Evolutionary conservation across 2,329 filamentous ascomycete genomes (phyloP).

Genomic region (Xylariaceae sp.): DNA sequence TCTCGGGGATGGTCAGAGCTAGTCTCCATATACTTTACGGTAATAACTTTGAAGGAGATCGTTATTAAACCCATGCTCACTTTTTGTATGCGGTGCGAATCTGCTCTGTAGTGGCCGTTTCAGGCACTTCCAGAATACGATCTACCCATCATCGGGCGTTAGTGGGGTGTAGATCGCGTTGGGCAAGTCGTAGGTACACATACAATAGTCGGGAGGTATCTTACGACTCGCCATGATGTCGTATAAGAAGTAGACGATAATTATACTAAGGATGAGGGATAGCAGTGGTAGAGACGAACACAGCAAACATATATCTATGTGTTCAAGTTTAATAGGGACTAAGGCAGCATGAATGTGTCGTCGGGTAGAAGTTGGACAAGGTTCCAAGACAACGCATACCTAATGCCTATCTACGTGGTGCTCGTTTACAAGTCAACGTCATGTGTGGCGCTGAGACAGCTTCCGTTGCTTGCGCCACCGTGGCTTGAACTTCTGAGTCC

Average conservation of each 20-base stretch:
- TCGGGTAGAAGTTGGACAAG: no score
- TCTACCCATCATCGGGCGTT: constrained; percentile 44
- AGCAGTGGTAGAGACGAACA: background rate
- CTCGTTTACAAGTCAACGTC: constrained; percentile 13
- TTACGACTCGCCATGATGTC: constrained; percentile 31
- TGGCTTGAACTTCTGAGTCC: constrained; percentile 20
- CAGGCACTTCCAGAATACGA: constrained; percentile 64
- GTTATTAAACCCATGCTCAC: constrained; percentile 37
- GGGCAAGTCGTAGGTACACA: constrained; percentile 27
- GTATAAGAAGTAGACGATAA: constrained; percentile 26
- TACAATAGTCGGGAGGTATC: constrained; percentile 55
- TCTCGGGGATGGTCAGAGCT: constrained; percentile 38
- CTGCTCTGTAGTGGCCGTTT: constrained; percentile 72
- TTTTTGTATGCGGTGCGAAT: constrained; percentile 94
- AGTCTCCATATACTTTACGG: background rate
- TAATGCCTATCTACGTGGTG: background rate
- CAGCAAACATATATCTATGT: background rate
- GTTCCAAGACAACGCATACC: no score
- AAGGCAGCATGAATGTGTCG: no score
- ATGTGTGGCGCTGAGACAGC: constrained; percentile 19
- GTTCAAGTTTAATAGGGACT: no score
- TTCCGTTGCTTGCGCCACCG: constrained; percentile 19
- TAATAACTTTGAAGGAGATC: no score
- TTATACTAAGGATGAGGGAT: background rate
- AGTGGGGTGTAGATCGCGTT: constrained; percentile 18